Percentiles rank a stretch among this genome's conserved stretches.
phyloP scores from a whole-genome alignment of 2,329 filamentous ascomycete species.

The Drechslerella coelobrocha region DNA sequence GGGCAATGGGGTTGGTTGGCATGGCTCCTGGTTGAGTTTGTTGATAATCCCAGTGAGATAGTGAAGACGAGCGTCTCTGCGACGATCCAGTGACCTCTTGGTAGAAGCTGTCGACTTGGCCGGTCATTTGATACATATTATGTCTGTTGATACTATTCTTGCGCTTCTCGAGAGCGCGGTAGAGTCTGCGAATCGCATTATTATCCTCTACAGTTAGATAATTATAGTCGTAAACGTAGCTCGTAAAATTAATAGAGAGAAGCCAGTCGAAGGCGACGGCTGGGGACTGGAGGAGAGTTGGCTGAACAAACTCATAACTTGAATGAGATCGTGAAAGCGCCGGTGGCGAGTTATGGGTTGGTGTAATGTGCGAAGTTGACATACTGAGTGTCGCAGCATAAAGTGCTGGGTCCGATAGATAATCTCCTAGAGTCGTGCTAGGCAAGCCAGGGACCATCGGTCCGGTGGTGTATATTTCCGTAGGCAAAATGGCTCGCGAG shows the following conservation, averaged over 20 bases:
- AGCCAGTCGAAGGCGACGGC: conserved; percentile 44
- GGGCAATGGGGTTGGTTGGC: conserved; percentile 47
- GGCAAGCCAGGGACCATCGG: conserved; percentile 38
- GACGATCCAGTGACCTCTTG: conserved; percentile 28
- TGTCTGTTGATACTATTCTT: conserved; percentile 37
- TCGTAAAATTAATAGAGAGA: conserved; percentile 36
- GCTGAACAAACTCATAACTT: conserved; percentile 40
- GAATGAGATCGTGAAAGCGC: conserved; percentile 44
- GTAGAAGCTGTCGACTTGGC: conserved; percentile 43
- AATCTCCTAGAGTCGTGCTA: conserved; percentile 43
- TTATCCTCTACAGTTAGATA: conserved; percentile 42
- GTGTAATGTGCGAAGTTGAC: conserved; percentile 42
- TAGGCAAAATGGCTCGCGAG: conserved; percentile 28
- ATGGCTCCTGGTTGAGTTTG: conserved; percentile 23
- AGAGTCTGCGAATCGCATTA: conserved; percentile 41
- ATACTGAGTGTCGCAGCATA: conserved; percentile 47
- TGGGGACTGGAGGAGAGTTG: conserved; percentile 32
- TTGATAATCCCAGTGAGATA: conserved; percentile 39
- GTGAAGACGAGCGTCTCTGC: conserved; percentile 19
- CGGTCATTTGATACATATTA: conserved; percentile 43
- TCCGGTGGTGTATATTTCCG: conserved; percentile 43
- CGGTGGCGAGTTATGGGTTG: conserved; percentile 26
- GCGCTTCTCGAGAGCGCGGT: conserved; percentile 36
- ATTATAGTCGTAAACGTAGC: conserved; percentile 47
- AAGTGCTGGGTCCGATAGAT: conserved; percentile 30